phyloP scores from a whole-genome alignment of 2,329 filamentous ascomycete genomes.

The Aureobasidium lini region DNA sequence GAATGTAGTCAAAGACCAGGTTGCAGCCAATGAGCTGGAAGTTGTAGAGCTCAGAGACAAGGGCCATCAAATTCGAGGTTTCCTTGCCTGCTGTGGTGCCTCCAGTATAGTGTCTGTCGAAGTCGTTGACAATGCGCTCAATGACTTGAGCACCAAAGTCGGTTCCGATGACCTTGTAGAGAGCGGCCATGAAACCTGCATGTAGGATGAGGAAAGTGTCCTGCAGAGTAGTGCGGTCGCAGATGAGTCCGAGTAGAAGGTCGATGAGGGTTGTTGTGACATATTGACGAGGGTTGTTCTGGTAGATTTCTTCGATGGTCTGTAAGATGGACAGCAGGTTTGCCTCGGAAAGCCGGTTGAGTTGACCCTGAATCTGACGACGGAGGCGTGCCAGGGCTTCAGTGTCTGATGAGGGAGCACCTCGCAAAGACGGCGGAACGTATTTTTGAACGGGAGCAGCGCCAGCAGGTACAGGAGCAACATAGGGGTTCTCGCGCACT shows the following conservation, averaged over 20 bases:
- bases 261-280: slow-evolving; percentile 76
- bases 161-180: slow-evolving; percentile 79
- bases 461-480: slow-evolving; percentile 54
- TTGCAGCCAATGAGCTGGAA: slow-evolving; percentile 80
- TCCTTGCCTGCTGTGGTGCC: slow-evolving; percentile 54
- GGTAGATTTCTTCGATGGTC: slow-evolving; percentile 77
- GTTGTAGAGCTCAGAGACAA: slow-evolving; percentile 82
- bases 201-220: slow-evolving; percentile 89
- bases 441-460: slow-evolving; percentile 58
- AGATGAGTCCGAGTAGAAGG: slow-evolving; percentile 69
- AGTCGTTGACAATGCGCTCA: slow-evolving; percentile 67
- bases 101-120: slow-evolving; percentile 54
- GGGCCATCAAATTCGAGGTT: slow-evolving; percentile 67
- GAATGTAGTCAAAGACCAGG: slow-evolving; percentile 85
- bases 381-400: slow-evolving; percentile 63
- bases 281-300: slow-evolving; percentile 75
- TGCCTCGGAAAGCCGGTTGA: slow-evolving; percentile 89
- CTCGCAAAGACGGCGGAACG: slow-evolving; percentile 76
- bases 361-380: slow-evolving; percentile 74
- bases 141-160: slow-evolving; percentile 86
- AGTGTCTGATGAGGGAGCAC: slow-evolving; percentile 52
- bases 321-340: slow-evolving; percentile 78
- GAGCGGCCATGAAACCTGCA: slow-evolving; percentile 78
- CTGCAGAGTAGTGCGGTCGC: slow-evolving; percentile 67
- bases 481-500: slow-evolving; percentile 76